Evolutionary conservation across 2,329 filamentous ascomycete species (phyloP).

Genomic region (Tolypocladium tundrense): DNA sequence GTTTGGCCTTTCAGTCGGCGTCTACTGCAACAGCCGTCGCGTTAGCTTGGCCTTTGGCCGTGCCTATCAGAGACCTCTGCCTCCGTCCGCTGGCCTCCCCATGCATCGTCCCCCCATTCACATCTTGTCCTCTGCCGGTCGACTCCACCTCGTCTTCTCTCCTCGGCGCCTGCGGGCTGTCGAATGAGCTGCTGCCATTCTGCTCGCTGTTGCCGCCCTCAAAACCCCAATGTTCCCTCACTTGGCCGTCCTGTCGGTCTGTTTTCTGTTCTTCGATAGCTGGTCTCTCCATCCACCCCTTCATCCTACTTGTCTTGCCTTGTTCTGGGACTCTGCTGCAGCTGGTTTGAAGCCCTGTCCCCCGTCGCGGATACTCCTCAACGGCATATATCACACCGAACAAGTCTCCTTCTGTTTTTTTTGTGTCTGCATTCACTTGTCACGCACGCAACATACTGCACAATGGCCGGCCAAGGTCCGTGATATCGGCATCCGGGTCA

Average conservation of each 20-base stretch:
- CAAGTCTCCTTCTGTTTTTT: constrained; percentile 1
- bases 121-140: constrained; percentile 12
- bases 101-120: constrained; percentile 4
- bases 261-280: constrained; percentile 32
- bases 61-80: background rate
- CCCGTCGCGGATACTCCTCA: background rate
- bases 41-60: background rate
- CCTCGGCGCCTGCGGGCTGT: constrained; percentile 23
- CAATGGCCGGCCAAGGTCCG: constrained; percentile 31
- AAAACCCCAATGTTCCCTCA: constrained; percentile 41
- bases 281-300: constrained; percentile 39
- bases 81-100: background rate
- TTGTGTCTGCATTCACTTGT: constrained; percentile 4
- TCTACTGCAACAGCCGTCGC: background rate
- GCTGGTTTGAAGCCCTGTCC: constrained; percentile 9
- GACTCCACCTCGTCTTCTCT: constrained; percentile 22
- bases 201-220: constrained; percentile 24
- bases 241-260: constrained; percentile 18
- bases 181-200: constrained; percentile 19
- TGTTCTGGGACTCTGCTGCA: constrained; percentile 10
- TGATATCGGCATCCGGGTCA: constrained; percentile 1
- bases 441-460: constrained; percentile 8
- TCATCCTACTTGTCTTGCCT: constrained; percentile 25
- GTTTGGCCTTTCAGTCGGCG: background rate
- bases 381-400: constrained; percentile 1